Percentiles rank a stretch among this genome's conserved stretches.
Conservation (phyloP, 805 yeast species). For the Myxozyma nipponensis region DNA sequence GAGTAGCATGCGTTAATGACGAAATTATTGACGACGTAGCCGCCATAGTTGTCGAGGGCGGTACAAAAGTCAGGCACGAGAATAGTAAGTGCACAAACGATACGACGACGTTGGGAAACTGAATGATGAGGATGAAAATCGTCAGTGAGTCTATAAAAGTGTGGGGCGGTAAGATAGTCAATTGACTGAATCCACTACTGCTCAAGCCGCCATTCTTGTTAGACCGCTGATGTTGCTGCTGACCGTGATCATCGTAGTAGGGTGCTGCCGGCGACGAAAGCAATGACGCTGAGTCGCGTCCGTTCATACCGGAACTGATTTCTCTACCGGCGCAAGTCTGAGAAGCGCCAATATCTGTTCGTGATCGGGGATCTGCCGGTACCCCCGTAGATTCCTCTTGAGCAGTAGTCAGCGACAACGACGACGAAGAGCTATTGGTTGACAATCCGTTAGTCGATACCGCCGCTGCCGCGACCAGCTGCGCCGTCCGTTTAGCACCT, state of each 20-base stretch:
- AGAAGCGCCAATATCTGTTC: too few species aligned
- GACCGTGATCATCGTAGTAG: background rate
- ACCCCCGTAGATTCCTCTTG: too few species aligned
- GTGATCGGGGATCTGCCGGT: too few species aligned
- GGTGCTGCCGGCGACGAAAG: background rate
- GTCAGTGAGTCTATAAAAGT: slow-evolving; percentile 38
- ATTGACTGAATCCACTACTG: background rate
- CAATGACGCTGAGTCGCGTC: slow-evolving; percentile 1
- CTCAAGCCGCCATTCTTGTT: slow-evolving; percentile 3
- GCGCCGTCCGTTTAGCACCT: slow-evolving; percentile 16
- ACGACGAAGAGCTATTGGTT: slow-evolving; percentile 20
- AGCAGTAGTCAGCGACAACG: slow-evolving; percentile 2
- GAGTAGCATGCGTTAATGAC: slow-evolving; percentile 26
- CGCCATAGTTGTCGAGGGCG: slow-evolving; percentile 17
- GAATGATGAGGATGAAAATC: slow-evolving; percentile 34
- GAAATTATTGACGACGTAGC: slow-evolving; percentile 15
- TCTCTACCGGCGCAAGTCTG: too few species aligned
- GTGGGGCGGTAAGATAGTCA: slow-evolving; percentile 33
- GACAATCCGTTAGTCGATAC: slow-evolving; percentile 2
- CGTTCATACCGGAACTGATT: background rate
- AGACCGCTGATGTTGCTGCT: background rate
- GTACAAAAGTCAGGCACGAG: slow-evolving; percentile 28
- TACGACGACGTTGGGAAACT: slow-evolving; percentile 34
- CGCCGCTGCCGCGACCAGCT: slow-evolving; percentile 2
- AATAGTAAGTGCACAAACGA: slow-evolving; percentile 32